These are phyloP conservation scores for Phytophthora pluvialis DNA, from an alignment of 352 stramenopile genomes.

Conservation along the genomic window DNA sequence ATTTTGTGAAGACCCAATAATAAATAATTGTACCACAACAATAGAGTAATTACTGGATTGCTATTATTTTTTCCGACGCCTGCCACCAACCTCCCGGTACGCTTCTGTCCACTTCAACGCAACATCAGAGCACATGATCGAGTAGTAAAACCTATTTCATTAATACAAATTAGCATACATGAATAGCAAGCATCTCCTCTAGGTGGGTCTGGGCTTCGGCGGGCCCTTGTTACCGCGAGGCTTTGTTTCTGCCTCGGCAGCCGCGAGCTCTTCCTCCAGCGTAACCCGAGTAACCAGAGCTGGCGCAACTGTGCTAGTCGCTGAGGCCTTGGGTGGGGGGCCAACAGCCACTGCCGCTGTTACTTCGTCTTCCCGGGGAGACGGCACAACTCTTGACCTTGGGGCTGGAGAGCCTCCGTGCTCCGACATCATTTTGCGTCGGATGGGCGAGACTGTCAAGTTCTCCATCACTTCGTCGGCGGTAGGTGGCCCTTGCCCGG, in stretches of 20 bases:
- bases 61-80: no score
- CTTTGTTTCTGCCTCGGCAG: slow-evolving; percentile 20
- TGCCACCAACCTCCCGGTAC: no score
- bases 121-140: no score
- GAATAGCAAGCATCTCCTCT: neutral
- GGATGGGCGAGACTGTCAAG: slow-evolving; percentile 44
- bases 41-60: no score
- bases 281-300: slow-evolving; percentile 13
- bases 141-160: no score
- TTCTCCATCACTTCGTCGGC: slow-evolving; percentile 7
- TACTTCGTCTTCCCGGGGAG: slow-evolving; percentile 56
- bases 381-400: slow-evolving; percentile 27
- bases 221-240: slow-evolving; percentile 1
- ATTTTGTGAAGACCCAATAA: no score
- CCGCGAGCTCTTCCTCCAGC: slow-evolving; percentile 28
- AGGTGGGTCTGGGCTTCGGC: neutral
- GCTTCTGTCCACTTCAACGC: no score
- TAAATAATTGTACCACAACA: no score
- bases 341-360: slow-evolving; percentile 18
- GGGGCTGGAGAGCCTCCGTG: slow-evolving; percentile 15
- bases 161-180: no score
- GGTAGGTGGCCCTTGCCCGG: neutral
- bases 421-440: slow-evolving; percentile 54
- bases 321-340: neutral
- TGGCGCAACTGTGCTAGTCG: slow-evolving; percentile 4